Percentiles rank a stretch among this genome's conserved stretches.
Evolutionary conservation across 176 grass and related monocot genomes (phyloP).

Genomic region (Alloteropsis semialata): DNA sequence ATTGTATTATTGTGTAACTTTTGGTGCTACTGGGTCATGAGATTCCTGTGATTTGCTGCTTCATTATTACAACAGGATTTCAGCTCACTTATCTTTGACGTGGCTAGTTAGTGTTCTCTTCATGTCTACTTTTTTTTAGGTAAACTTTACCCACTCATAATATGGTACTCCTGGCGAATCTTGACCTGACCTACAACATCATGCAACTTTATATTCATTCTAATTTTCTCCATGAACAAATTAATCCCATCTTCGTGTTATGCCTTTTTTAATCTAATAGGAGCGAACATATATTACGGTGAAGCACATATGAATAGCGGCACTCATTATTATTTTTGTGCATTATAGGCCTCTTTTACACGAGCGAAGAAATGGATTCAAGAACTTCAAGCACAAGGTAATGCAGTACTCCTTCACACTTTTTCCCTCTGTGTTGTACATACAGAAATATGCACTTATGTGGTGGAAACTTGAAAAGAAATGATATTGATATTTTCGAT

Average conservation of each 20-base stretch:
- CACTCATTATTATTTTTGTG: constrained; percentile 14
- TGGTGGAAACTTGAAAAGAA: neutral
- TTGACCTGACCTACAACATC: neutral
- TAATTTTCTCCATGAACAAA: neutral
- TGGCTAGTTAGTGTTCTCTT: neutral
- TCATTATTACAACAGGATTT: neutral
- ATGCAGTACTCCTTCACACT: neutral
- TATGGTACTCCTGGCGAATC: neutral
- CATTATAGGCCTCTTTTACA: constrained; percentile 68
- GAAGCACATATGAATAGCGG: neutral
- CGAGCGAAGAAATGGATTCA: constrained; percentile 93
- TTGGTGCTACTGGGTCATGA: neutral
- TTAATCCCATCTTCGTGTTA: neutral
- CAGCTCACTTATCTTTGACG: neutral
- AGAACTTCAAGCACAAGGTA: constrained; percentile 96
- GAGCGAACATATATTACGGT: neutral
- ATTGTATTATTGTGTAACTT: neutral
- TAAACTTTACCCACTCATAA: neutral
- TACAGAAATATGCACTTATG: neutral
- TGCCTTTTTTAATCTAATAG: neutral
- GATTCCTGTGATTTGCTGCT: neutral
- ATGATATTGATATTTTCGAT: neutral
- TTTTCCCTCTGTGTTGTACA: constrained; percentile 1
- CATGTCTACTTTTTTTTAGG: neutral
- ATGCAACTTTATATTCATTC: neutral